Base-by-base conservation (phyloP, 176 grass and related monocot genomes). In the Zea luxurians region DNA sequence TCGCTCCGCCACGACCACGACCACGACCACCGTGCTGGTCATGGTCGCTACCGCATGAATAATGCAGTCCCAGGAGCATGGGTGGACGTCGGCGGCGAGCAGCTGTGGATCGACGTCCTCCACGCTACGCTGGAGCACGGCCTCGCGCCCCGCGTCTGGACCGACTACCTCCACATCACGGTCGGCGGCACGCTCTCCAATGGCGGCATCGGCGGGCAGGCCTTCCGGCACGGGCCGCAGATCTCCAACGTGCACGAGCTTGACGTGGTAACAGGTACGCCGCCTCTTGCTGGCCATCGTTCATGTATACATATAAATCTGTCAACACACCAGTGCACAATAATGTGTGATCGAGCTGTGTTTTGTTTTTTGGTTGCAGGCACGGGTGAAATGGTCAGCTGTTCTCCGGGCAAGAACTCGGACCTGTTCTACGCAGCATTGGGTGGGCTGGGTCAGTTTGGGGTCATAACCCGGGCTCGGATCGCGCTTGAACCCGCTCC, bases 171-270 rank as follows among this genome's bases (percentile, higher is more conserved):
- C 18, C 72, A 58, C 16, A 41, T 89, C 61, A 96, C 89, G 0
- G 80, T 93, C 58, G 90, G 85, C 16, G 90, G 90, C 34, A 97
- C 88, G 2, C 85, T 93, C 64, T 97, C 93, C 16, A 97, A 97
- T n/a, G 93, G 77, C 2, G 85, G 90, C n/a, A 81, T 93, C 37
- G 79, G 93, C 21, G 90, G 93, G 35, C 88, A 86, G 66, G 80
- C 83, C 10, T 97, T 97, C 71, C 83, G 83, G 40, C 83, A 90
- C 15, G 90, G 90, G 9, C 90, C 93, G 0, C 90, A 93, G 83
- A 88, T 88, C 68, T 72, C 93, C 41, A 90, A 90, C 27, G 89
- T 96, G 44, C 66, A 55, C 20, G 93, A 96, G 48, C 77, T 96
- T 6, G 89, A 96, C 63, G 87, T 96, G 16, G 74, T 96, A 13